Conservation (phyloP, 2,329 filamentous ascomycete species). For the Calonectria pteridis region DNA sequence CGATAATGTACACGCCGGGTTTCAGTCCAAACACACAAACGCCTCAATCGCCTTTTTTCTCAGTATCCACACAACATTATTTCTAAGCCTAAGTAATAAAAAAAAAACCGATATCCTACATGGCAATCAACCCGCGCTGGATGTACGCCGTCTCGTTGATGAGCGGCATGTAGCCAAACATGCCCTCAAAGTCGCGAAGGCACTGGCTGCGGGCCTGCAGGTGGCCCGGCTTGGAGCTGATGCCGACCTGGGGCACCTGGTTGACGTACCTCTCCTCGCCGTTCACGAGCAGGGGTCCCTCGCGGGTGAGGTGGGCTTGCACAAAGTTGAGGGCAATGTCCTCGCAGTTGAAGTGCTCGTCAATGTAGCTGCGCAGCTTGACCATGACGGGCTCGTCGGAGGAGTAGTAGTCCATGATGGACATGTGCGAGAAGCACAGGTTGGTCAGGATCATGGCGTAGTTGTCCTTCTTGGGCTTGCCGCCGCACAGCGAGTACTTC, state of each 20-base stretch:
- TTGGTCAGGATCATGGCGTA: constrained; percentile 55
- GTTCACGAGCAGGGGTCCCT: constrained; percentile 51
- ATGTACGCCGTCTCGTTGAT: constrained; percentile 49
- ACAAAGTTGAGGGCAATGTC: constrained; percentile 57
- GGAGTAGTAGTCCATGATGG: constrained; percentile 54
- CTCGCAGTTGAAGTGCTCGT: constrained; percentile 56
- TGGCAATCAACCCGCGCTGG: constrained; percentile 45
- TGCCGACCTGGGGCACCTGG: constrained; percentile 46
- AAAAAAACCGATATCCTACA: neutral
- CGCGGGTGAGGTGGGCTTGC: constrained; percentile 49
- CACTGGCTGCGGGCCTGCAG: constrained; percentile 49
- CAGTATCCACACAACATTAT: neutral
- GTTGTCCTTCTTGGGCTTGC: constrained; percentile 37
- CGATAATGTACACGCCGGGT: neutral
- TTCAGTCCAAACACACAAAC: neutral
- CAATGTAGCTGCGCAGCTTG: constrained; percentile 52
- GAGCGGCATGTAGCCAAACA: constrained; percentile 52
- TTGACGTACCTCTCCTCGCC: constrained; percentile 50
- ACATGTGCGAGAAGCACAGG: constrained; percentile 54
- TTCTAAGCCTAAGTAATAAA: neutral
- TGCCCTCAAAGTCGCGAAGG: constrained; percentile 50
- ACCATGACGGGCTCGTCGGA: constrained; percentile 48
- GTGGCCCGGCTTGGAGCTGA: constrained; percentile 50
- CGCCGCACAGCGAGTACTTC: constrained; percentile 50
- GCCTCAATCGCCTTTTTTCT: neutral